Base-by-base conservation (phyloP, 306 rosid genomes). In the Lupinus albus region DNA sequence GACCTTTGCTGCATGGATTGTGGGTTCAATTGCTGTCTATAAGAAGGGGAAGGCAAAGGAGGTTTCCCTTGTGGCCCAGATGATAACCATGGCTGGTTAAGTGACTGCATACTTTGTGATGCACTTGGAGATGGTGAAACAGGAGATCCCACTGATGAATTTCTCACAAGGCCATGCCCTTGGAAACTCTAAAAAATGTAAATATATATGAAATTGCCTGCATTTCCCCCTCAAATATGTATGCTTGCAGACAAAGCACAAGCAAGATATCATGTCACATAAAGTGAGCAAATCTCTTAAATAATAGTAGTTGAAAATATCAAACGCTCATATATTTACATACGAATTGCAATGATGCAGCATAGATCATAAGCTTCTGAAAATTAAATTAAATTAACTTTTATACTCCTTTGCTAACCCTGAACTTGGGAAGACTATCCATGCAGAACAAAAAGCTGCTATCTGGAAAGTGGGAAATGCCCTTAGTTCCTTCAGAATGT, bases 61-160 rank as follows among this genome's bases (percentile, higher is more conserved):
- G 99, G 99, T 84, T 88, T 90, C 68, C 97, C 99, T 81, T 80
- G 90, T 10, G 94, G 64, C 32, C 83, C 95, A 77, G 97, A 82
- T 46, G 95, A 79, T 80, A 90, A 65, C 99, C 97, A 93, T 14
- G 97, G 97, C 80, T 93, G 97, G 76, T 83, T 93, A 70, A 79
- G 73, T 59, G 87, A 72, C 76, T 85, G 93, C 79, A 83, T 55
- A 71, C 73, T 64, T 71, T 85, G 96, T 35, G 99, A 72, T 30
- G 83, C 72, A 74, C 70, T 88, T 33, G 87, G 86, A 75, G 85
- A 83, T 17, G 88, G 70, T 2, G 87, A 68, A 33, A 81, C 83
- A 44, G 95, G 72, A 47, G 96, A 64, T 81, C 85, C 96, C 53
- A 78, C 74, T 36, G 96, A 69, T 45, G 90, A 75, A 48, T 79